phyloP scores from a whole-genome alignment of 176 grass and related monocot species.

The Triticum dicoccoides region DNA sequence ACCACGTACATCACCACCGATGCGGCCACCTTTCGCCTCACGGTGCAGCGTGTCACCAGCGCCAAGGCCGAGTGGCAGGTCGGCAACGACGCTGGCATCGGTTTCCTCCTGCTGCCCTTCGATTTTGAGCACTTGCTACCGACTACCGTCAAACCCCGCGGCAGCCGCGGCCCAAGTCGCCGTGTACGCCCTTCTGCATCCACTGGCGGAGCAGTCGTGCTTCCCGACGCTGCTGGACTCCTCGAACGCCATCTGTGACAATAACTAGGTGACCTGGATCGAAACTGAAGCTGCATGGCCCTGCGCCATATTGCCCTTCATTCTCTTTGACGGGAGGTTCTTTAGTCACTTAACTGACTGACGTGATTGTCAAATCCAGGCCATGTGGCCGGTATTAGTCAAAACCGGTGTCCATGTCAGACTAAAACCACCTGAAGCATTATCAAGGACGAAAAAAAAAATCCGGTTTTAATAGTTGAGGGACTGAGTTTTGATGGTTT shows the following conservation, averaged over 20 bases:
- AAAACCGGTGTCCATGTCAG: too few species aligned
- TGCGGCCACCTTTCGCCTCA: constrained; percentile 68
- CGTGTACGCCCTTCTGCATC: neutral
- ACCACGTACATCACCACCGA: constrained; percentile 96
- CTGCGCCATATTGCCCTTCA: too few species aligned
- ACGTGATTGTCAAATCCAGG: too few species aligned
- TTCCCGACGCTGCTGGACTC: constrained; percentile 77
- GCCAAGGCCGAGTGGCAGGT: constrained; percentile 19
- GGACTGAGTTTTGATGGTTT: too few species aligned
- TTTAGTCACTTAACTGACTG: too few species aligned
- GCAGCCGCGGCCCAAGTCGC: neutral
- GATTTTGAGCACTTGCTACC: neutral
- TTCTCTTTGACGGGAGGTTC: too few species aligned
- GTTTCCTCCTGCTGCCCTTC: constrained; percentile 18
- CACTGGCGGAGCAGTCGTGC: constrained; percentile 9
- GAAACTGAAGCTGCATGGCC: neutral
- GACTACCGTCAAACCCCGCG: neutral
- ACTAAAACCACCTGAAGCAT: too few species aligned
- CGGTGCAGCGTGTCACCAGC: constrained; percentile 91
- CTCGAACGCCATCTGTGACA: constrained; percentile 56
- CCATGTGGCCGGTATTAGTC: too few species aligned
- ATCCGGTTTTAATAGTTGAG: too few species aligned
- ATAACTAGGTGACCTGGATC: constrained; percentile 20
- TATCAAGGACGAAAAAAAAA: too few species aligned
- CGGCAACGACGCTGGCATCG: neutral